Conservation (phyloP, 1,139 yeast species). For the Lodderomyces parapsilosis region DNA sequence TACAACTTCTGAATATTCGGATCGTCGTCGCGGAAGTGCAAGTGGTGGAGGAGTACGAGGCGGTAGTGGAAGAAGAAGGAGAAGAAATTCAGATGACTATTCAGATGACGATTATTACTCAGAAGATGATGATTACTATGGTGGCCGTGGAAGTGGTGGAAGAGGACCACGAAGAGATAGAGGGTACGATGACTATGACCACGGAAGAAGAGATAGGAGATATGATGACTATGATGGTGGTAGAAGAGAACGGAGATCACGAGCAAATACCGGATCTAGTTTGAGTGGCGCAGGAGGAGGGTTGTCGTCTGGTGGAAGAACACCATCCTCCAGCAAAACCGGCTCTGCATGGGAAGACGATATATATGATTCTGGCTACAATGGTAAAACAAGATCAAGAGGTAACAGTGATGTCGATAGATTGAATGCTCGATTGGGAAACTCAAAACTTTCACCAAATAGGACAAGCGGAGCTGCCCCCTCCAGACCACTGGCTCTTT, state of each 20-base stretch:
- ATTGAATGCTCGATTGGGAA: slow-evolving; percentile 31
- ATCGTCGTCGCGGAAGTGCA: slow-evolving; percentile 29
- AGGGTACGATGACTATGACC: background rate
- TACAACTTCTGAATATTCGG: slow-evolving; percentile 31
- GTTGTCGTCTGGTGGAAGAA: slow-evolving; percentile 9
- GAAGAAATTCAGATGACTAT: slow-evolving; percentile 42
- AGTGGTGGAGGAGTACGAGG: slow-evolving; percentile 2
- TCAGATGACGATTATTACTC: slow-evolving; percentile 40
- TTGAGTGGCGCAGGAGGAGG: background rate
- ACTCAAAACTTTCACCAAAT: slow-evolving; percentile 25
- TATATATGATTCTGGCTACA: slow-evolving; percentile 53
- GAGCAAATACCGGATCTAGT: background rate
- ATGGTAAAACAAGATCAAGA: slow-evolving; percentile 25
- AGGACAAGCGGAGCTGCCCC: slow-evolving; percentile 25
- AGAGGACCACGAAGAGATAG: slow-evolving; percentile 4
- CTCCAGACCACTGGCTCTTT: slow-evolving; percentile 35
- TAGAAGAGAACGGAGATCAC: background rate
- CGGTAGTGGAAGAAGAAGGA: slow-evolving; percentile 19
- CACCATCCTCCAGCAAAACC: slow-evolving; percentile 2
- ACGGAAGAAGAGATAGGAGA: background rate
- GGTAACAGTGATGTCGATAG: slow-evolving; percentile 36
- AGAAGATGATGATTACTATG: slow-evolving; percentile 27
- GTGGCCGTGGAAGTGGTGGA: slow-evolving; percentile 7
- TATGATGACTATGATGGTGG: background rate
- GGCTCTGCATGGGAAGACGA: slow-evolving; percentile 74